phyloP scores from a whole-genome alignment of 192 early-diverging fungal genomes.

The Phlyctochytrium arcticum region DNA sequence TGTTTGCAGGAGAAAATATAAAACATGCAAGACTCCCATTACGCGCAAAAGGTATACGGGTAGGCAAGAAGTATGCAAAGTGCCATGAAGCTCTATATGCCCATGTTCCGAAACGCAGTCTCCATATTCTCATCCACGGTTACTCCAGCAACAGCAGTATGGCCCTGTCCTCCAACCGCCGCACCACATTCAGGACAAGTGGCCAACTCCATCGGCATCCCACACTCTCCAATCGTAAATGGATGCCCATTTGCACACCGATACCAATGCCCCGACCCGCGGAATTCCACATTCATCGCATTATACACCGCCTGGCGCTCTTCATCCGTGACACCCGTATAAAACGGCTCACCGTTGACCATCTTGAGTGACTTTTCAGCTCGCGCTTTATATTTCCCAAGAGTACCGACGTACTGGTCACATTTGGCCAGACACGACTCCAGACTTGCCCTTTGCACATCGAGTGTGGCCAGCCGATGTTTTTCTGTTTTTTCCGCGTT shows the following conservation, averaged over 20 bases:
- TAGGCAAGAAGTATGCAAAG: too few species aligned
- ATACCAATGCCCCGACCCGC: conserved; percentile 41
- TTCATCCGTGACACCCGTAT: conserved; percentile 5
- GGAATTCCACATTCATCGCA: conserved; percentile 18
- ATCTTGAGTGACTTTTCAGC: not conserved
- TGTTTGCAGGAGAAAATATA: too few species aligned
- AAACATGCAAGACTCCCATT: too few species aligned
- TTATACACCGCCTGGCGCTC: conserved; percentile 33
- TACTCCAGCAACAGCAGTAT: too few species aligned
- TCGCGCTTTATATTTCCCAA: not conserved
- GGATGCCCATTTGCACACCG: conserved; percentile 40
- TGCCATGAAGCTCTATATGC: too few species aligned
- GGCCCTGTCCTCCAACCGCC: conserved; percentile 28
- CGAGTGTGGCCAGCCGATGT: not conserved
- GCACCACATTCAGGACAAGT: conserved; percentile 39
- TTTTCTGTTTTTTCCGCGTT: too few species aligned
- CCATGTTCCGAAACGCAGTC: too few species aligned
- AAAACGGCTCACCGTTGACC: not conserved
- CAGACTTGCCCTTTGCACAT: not conserved
- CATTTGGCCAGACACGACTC: not conserved
- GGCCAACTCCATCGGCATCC: conserved; percentile 31
- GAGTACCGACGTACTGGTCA: not conserved
- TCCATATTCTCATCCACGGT: too few species aligned
- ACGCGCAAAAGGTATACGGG: too few species aligned
- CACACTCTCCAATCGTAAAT: conserved; percentile 32